phyloP scores from a whole-genome alignment of 352 stramenopile genomes.

The Phytophthora ramorum region DNA sequence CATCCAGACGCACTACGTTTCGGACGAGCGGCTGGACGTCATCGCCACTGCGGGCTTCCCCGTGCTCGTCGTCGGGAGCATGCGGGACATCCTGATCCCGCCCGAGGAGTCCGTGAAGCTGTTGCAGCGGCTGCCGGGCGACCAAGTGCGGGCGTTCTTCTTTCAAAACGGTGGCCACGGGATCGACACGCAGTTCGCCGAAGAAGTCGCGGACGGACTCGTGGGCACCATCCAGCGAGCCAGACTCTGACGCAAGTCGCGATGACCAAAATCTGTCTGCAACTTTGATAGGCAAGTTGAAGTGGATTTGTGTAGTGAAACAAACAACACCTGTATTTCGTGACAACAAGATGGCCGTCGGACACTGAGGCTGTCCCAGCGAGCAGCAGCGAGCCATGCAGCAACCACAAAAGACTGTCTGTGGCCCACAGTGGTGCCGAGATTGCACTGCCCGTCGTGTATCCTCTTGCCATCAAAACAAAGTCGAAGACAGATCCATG shows the following conservation, averaged over 20 bases:
- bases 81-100: conserved; percentile 50
- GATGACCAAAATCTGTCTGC: neutral
- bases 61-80: conserved; percentile 49
- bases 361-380: neutral
- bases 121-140: conserved; percentile 16
- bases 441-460: neutral
- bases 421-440: no score
- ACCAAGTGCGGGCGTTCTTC: conserved; percentile 37
- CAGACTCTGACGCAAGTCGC: conserved; percentile 10
- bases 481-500: no score
- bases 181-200: conserved; percentile 36
- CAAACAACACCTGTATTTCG: neutral
- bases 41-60: conserved; percentile 50
- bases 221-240: conserved; percentile 32
- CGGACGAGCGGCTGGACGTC: conserved; percentile 42
- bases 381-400: neutral
- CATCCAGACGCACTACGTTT: conserved; percentile 52
- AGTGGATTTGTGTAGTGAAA: conserved; percentile 5
- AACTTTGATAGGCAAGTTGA: conserved; percentile 21
- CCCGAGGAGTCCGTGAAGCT: conserved; percentile 38
- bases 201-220: conserved; percentile 38
- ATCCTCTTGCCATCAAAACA: neutral
- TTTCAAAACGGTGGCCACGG: conserved; percentile 40
- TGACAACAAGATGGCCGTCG: neutral
- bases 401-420: no score